Evolutionary conservation across 306 rosid genomes (phyloP).

Genomic region (Cajanus cajan): DNA sequence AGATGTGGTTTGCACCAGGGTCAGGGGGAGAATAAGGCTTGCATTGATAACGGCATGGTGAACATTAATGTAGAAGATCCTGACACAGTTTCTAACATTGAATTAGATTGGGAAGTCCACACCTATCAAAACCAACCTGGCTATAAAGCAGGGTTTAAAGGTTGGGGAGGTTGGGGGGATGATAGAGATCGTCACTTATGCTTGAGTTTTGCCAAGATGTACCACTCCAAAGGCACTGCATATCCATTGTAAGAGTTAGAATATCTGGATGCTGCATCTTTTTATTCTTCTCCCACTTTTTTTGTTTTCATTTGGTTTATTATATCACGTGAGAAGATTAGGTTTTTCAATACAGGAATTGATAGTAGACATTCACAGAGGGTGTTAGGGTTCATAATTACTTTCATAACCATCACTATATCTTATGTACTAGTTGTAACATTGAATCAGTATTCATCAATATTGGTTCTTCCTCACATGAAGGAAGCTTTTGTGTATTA

Average conservation of each 20-base stretch:
- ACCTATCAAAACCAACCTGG: slow-evolving; percentile 68
- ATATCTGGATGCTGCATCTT: neutral
- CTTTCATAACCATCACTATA: slow-evolving; percentile 1
- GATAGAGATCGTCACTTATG: slow-evolving; percentile 76
- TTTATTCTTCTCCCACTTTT: neutral
- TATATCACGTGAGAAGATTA: slow-evolving; percentile 26
- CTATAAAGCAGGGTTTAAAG: slow-evolving; percentile 87
- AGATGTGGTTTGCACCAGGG: slow-evolving; percentile 98
- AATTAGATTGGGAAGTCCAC: slow-evolving; percentile 67
- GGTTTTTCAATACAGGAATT: slow-evolving; percentile 25
- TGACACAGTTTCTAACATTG: slow-evolving; percentile 71
- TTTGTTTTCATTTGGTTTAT: slow-evolving; percentile 7
- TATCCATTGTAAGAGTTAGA: slow-evolving; percentile 35
- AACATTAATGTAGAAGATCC: slow-evolving; percentile 49
- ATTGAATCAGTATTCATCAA: slow-evolving; percentile 26
- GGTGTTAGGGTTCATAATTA: slow-evolving; percentile 24
- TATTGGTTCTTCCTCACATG: slow-evolving; percentile 2
- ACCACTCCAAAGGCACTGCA: slow-evolving; percentile 40
- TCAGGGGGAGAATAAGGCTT: slow-evolving; percentile 63
- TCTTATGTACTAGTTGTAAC: slow-evolving; percentile 31
- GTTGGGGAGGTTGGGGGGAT: slow-evolving; percentile 99
- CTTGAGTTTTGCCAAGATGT: slow-evolving; percentile 72
- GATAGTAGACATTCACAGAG: slow-evolving; percentile 24
- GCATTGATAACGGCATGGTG: slow-evolving; percentile 72
- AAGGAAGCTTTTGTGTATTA: slow-evolving; percentile 15